Base-by-base conservation (phyloP, 2,329 filamentous ascomycete genomes). In the Aspergillus spinulosporus region DNA sequence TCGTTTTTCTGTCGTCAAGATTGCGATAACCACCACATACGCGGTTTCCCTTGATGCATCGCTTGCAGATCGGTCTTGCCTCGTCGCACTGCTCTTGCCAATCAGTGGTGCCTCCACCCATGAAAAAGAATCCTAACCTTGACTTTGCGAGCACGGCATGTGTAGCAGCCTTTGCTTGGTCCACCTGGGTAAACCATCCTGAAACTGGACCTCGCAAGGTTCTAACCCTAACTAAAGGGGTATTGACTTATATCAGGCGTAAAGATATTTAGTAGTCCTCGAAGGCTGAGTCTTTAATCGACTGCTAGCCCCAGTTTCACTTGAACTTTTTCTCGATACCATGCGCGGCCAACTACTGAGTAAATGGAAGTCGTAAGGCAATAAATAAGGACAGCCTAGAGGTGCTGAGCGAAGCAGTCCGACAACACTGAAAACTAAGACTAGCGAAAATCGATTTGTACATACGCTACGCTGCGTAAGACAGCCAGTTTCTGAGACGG, bases 111-210 rank as follows among this genome's bases (percentile, higher is more conserved):
- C n/a, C 21, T 39, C 4, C 21, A 21, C 21, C 2, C 36, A 2
- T 2, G 12, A 7, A 28, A 34, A 8, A 15, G 9, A n/a, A 36
- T 37, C 15, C 52, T 9, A 39, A 55, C 52, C 52, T 55, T 55
- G 21, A 55, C 52, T 45, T 55, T 55, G 46, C 52, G 52, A 55
- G 52, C 47, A 49, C 52, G 52, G 44, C 52, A 55, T 31, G 52
- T 55, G 34, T 55, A 55, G 47, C 52, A 55, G 1, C 52, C 52
- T n/a, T 42, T 42, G 40, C 52, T 55, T 28, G 52, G 52, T 4
- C 52, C 52, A 32, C 52, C 52, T 45, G 52, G 52, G 43, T 55
- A 55, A n/a, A 55, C 52, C 52, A 55, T 55, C 45, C 50, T 55
- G 14, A 21, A 42, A 7, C 39, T 15, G 3, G n/a, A 44, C 7